Evolutionary conservation across 805 yeast genomes (phyloP).

Genomic region (Ogataea nitratoaversa): DNA sequence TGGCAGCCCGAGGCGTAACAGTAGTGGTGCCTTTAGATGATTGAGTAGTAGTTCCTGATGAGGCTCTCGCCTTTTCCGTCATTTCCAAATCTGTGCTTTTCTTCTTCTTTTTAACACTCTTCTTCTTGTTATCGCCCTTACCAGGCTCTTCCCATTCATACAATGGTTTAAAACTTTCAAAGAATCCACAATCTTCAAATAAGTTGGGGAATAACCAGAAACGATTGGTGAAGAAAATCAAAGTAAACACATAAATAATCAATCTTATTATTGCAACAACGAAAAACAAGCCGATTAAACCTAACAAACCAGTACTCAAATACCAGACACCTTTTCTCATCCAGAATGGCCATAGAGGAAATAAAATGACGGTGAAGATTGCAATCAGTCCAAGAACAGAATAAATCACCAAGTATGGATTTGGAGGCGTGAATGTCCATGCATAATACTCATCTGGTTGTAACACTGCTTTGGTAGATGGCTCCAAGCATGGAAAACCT

Average conservation of each 20-base stretch:
- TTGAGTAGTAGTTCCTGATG: slow-evolving; percentile 8
- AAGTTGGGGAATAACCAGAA: slow-evolving; percentile 95
- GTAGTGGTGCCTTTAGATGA: slow-evolving; percentile 9
- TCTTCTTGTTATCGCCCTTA: slow-evolving; percentile 17
- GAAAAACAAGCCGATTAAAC: slow-evolving; percentile 70
- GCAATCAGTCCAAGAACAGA: slow-evolving; percentile 64
- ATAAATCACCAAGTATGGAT: slow-evolving; percentile 56
- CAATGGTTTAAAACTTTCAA: slow-evolving; percentile 88
- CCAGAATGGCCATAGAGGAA: slow-evolving; percentile 93
- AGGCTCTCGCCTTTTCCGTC: no score
- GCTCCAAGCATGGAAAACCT: slow-evolving; percentile 54
- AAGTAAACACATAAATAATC: slow-evolving; percentile 59
- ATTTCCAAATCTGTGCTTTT: not conserved
- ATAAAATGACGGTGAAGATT: slow-evolving; percentile 60
- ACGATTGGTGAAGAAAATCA: slow-evolving; percentile 60
- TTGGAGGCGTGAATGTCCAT: slow-evolving; percentile 78
- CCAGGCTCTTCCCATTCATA: slow-evolving; percentile 65
- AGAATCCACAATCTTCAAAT: slow-evolving; percentile 90
- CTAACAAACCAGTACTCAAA: slow-evolving; percentile 70
- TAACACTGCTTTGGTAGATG: slow-evolving; percentile 54
- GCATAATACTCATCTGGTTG: slow-evolving; percentile 68
- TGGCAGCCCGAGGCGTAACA: slow-evolving; percentile 22
- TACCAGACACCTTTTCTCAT: slow-evolving; percentile 93
- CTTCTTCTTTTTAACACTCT: slow-evolving; percentile 7
- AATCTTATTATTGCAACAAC: slow-evolving; percentile 75